Evolutionary conservation across 192 early-diverging fungal species (phyloP).

Genomic region (Coemansia sp.): DNA sequence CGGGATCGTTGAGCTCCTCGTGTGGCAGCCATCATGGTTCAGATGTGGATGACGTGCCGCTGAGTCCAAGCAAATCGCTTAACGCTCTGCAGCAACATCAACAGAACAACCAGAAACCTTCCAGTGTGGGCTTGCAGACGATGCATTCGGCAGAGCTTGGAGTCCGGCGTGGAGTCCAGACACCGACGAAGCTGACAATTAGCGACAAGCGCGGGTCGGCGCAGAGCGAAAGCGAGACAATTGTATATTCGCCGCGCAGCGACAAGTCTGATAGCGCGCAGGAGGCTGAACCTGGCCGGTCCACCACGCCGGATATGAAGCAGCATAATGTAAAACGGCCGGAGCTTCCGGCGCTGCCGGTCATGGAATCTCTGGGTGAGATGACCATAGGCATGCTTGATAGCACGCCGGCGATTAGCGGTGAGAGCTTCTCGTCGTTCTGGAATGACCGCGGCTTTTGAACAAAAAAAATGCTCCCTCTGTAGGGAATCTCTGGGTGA

Average conservation of each 20-base stretch:
- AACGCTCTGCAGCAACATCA: not conserved
- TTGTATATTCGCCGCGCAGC: constrained; percentile 40
- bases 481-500: too few relatives aligned
- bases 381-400: constrained; percentile 36
- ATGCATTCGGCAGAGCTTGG: not conserved
- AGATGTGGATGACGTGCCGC: not conserved
- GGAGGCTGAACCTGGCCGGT: constrained; percentile 5
- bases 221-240: constrained; percentile 49
- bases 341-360: constrained; percentile 26
- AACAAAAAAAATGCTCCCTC: not conserved
- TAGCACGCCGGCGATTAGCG: constrained; percentile 14
- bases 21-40: not conserved
- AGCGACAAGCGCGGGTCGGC: constrained; percentile 48
- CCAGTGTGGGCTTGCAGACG: not conserved
- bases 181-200: not conserved
- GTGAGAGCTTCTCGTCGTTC: constrained; percentile 26
- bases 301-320: not conserved
- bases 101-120: not conserved
- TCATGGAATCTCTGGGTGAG: constrained; percentile 30
- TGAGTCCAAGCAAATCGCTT: not conserved
- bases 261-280: not conserved
- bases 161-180: not conserved
- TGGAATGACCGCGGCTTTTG: constrained; percentile 10
- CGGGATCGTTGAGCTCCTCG: constrained; percentile 1
- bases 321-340: constrained; percentile 1